Base-by-base conservation (phyloP, 1,139 yeast species). In the Blastobotrys elegans region DNA sequence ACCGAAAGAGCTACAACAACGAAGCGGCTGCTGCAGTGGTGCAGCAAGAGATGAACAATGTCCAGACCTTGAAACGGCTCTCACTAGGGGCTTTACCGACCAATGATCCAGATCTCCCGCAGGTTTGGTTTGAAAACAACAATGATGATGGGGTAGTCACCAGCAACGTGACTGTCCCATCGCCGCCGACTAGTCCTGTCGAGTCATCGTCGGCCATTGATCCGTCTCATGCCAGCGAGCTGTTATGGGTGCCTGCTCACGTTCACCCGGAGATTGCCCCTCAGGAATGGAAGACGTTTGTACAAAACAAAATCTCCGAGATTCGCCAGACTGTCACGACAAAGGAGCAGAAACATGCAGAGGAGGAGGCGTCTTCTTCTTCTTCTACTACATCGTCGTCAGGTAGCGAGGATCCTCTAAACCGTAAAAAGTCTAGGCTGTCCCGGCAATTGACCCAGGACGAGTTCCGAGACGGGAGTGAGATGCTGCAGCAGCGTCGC, bases 211-310 rank as follows among this genome's bases (percentile, higher is more conserved):
- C 37, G 32, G 42, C 18, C 34, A 36, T 34, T 14, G 29, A 33
- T 16, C 40, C 31, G 44, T 27, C 42, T 37, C 66, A 64, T 30
- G 64, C 64, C 10, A 57, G 62, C 5, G 61, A 61, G 52, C 56
- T 66, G 37, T 69, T 89, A 44, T 90, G 98, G 98, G 97, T 92
- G 1, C 97, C 97, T 0, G 97, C 97, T 1, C 82, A 80, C 54
- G 76, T 88, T 42, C 98, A 92, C 63, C 97, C 98, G 1, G 92
- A 85, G 60, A 79, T 92, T 16, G 90, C 95, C 32, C 97, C 97
- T 1, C 95, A 87, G 58, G 88, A 86, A 58, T 92, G 89, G 75
- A 77, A 84, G 56, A 77, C 80, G 53, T 89, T 88, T 67, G 87
- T 92, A 34, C 85, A 84, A 58, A 76, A 80, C 44, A 84, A 92